These are phyloP conservation scores for Endothia cerciana DNA, from an alignment of 2,329 filamentous ascomycete genomes.

Conservation along the genomic window DNA sequence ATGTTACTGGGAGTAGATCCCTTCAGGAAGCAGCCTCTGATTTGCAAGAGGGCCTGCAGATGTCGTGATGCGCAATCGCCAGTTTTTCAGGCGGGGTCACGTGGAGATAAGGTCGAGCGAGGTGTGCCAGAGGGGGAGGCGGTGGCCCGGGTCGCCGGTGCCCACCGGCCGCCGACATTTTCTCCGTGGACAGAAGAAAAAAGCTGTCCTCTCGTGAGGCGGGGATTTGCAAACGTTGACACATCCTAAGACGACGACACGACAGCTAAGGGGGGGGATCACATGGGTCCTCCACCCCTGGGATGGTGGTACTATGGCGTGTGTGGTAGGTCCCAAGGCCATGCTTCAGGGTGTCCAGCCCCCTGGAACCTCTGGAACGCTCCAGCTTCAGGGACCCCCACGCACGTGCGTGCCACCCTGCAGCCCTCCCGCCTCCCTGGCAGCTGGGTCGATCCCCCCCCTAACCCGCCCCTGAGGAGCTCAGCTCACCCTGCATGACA, in stretches of 20 bases:
- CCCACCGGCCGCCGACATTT: slow-evolving; percentile 15
- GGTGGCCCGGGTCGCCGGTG: slow-evolving; percentile 4
- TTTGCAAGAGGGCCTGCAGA: slow-evolving; percentile 19
- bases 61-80: slow-evolving; percentile 23
- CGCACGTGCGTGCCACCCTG: slow-evolving; percentile 2
- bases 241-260: background rate
- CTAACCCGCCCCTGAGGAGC: background rate
- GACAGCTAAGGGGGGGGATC: too few species aligned
- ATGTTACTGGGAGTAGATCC: background rate
- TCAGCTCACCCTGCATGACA: too few species aligned
- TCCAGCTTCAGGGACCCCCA: background rate
- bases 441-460: background rate
- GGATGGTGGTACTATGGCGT: too few species aligned
- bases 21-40: slow-evolving; percentile 8
- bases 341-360: too few species aligned
- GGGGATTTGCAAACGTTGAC: background rate
- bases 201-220: background rate
- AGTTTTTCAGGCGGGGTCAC: slow-evolving; percentile 21
- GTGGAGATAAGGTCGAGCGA: slow-evolving; percentile 25
- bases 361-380: background rate
- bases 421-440: slow-evolving; percentile 1
- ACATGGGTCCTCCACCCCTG: too few species aligned
- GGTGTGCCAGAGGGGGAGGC: background rate
- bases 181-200: background rate
- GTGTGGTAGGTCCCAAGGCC: background rate